Base-by-base conservation (phyloP, 208 protist species). In the Phytomonas francai region DNA sequence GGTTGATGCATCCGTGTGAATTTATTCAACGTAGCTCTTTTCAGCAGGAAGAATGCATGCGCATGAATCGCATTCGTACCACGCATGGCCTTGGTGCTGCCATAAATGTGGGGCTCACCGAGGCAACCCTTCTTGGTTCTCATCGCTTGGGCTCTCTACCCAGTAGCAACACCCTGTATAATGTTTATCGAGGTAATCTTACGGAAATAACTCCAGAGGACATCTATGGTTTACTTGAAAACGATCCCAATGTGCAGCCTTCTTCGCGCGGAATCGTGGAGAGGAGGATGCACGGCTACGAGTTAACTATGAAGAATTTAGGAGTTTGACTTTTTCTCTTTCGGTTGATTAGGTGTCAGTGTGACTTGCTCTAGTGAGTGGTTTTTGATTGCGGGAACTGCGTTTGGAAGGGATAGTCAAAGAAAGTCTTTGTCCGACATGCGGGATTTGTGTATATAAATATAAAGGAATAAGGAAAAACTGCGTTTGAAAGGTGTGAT, bases 211-310 rank as follows among this genome's bases (percentile, higher is more conserved):
- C 67, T 11, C 79, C 84, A 0, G 59, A 51, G 42, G 90, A 96
- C 45, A 12, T 96, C 12, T 93, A 93, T 68, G 90, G 90, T 2
- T 76, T 85, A 30, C 79, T 78, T 39, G 85, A 96, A 81, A 77
- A 96, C 72, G 74, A 93, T 65, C 88, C 90, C 28, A 88, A 85
- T 31, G 85, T 96, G 65, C 90, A 96, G 77, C 90, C 90, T 9
- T 83, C 87, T 14, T 87, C 90, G 19, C 85, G 88, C 31, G 81
- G 82, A 2, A 56, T 96, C 11, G 86, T 79, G 28, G 90, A 96
- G 75, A 74, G 81, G 57, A 64, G 74, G 30, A 75, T 96, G 16
- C 87, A 96, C 74, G 90, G 90, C 36, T 75, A 84, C 63, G 90
- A 96, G 74, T 78, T 96, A 61, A 90, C 87, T 16, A 81, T 91